Evolutionary conservation across 805 yeast species (phyloP).

Genomic region (Metschnikowia lachancei): DNA sequence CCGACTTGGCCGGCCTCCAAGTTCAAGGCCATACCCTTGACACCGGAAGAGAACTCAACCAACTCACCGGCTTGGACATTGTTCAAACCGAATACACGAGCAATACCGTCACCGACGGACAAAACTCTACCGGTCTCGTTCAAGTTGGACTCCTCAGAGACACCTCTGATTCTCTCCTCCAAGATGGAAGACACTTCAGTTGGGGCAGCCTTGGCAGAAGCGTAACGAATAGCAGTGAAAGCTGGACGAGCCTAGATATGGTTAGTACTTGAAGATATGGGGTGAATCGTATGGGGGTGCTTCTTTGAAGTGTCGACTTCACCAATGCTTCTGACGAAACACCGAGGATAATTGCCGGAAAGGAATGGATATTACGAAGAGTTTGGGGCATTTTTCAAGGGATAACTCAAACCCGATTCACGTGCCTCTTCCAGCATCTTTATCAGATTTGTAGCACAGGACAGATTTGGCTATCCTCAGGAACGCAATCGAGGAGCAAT

Average conservation of each 20-base stretch:
- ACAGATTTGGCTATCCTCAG: no score
- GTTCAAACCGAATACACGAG: slow-evolving; percentile 99
- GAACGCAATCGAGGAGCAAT: no score
- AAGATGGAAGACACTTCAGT: slow-evolving; percentile 98
- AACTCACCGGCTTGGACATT: slow-evolving; percentile 99
- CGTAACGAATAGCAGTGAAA: slow-evolving; percentile 72
- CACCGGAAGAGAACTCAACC: slow-evolving; percentile 99
- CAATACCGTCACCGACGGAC: slow-evolving; percentile 99
- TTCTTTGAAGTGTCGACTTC: no score
- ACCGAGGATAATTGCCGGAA: no score
- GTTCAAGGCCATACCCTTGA: slow-evolving; percentile 99
- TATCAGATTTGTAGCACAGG: no score
- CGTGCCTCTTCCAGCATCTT: no score
- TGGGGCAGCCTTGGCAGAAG: slow-evolving; percentile 97
- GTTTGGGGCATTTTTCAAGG: no score
- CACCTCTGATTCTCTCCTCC: slow-evolving; percentile 99
- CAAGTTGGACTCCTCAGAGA: slow-evolving; percentile 93
- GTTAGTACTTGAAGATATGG: slow-evolving; percentile 35
- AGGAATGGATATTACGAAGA: no score
- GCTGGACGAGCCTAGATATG: slow-evolving; percentile 65
- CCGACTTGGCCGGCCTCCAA: slow-evolving; percentile 99
- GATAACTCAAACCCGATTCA: no score
- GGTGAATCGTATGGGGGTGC: no score
- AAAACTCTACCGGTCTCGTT: slow-evolving; percentile 99
- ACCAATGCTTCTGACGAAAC: no score